Evolutionary conservation across 1,284 basidiomycete genomes (phyloP).

Genomic region (Puccinia polysora): DNA sequence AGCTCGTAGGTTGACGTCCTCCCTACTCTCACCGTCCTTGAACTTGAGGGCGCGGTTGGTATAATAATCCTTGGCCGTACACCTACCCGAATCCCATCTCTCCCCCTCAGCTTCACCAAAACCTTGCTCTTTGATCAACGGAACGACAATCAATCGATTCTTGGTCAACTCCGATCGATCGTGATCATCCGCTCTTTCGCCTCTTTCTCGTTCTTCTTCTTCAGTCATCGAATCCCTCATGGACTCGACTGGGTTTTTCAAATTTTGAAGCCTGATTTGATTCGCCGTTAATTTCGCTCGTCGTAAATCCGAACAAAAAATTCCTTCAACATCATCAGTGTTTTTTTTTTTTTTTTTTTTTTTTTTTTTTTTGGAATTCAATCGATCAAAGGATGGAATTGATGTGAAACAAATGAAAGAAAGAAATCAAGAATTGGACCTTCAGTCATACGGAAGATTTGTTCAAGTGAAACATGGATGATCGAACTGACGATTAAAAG

Average conservation of each 20-base stretch:
- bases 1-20: neutral
- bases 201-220: neutral
- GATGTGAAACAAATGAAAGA: no score
- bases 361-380: no score
- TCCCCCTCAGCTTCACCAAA: slow-evolving; percentile 29
- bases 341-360: neutral
- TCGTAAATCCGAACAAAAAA: slow-evolving; percentile 20
- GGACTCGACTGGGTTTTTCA: neutral
- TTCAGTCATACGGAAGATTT: neutral
- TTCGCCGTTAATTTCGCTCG: slow-evolving; percentile 24
- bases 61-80: slow-evolving; percentile 7
- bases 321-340: neutral
- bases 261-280: slow-evolving; percentile 14
- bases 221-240: neutral
- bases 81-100: slow-evolving; percentile 2
- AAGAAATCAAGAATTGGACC: neutral
- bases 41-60: neutral
- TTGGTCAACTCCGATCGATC: neutral
- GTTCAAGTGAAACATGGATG: neutral
- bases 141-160: neutral
- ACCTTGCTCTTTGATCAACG: slow-evolving; percentile 11
- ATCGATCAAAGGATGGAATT: neutral
- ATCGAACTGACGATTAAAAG: slow-evolving; percentile 45
- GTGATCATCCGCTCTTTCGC: neutral
- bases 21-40: slow-evolving; percentile 17